Evolutionary conservation across 306 rosid species (phyloP), one percentile per base, ranked within the genome.

Genomic region (Trichosanthes cucumerina): DNA sequence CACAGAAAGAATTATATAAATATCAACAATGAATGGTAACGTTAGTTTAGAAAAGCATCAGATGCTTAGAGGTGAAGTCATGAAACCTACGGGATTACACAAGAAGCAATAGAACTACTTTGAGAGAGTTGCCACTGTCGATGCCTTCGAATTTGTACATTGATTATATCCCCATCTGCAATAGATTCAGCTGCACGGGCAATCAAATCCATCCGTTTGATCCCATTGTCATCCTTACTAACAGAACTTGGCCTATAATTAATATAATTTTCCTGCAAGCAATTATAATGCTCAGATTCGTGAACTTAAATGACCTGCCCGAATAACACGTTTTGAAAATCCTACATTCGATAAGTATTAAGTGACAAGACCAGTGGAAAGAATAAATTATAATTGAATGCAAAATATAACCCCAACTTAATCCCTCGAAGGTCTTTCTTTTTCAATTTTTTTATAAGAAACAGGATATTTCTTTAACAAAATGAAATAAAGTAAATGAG

Each of bases 81-180:
- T 78, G 85, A 68, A 78, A 86, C 99, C 49, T 91, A 95, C 97
- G 99, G 99, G 81, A 91, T 84, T 78, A 95, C 90, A 76, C 86
- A 87, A n/a, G 97, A 89, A 77, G 96, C 92, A 56, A 91, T 79
- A 57, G 86, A 87, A 76, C 90, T 81, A 84, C 90, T 86, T 88
- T 92, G 99, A 83, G 97, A 95, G 80, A 95, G 99, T 84, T 95
- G 97, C 99, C 97, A 95, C 80, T 95, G 99, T 44, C 92, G 88
- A 86, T 95, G 87, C 84, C 96, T 93, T 83, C 97, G 89, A 85
- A 95, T 95, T 83, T 95, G 97, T 60, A 95, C 97, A 64, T 90
- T 91, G 86, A 95, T 85, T 79, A 95, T 88, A 85, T 95, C 99
- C 53, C 93, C 99, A 85, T 88, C 88, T 44, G 92, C 97, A 84